These are phyloP conservation scores for Quercus robur DNA, from an alignment of 306 rosid genomes.

Conservation along the genomic window DNA sequence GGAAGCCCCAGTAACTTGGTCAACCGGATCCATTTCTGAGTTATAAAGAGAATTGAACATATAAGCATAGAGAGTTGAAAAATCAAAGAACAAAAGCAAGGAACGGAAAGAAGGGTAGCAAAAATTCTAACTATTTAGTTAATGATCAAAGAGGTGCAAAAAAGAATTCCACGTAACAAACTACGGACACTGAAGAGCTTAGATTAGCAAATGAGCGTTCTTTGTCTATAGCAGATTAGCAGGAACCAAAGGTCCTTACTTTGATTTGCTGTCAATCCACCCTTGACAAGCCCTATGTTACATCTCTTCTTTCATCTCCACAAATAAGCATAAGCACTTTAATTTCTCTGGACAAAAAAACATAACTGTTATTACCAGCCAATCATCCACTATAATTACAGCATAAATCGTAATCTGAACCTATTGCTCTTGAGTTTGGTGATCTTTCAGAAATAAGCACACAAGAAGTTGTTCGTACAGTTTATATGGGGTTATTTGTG, in stretches of 20 bases:
- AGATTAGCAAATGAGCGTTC: background rate
- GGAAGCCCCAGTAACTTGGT: no score
- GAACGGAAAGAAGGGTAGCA: no score
- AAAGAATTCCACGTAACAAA: background rate
- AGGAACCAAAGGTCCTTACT: background rate
- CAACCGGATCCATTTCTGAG: no score
- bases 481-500: background rate
- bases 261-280: background rate
- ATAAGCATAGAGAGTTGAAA: no score
- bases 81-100: no score
- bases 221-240: background rate
- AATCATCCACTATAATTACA: background rate
- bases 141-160: background rate
- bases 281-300: background rate
- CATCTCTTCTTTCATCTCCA: slow-evolving; percentile 7
- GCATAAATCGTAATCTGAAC: background rate
- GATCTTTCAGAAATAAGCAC: background rate
- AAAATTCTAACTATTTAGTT: background rate
- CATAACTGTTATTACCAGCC: background rate
- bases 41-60: no score
- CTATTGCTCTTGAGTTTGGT: background rate
- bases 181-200: background rate
- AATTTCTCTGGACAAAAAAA: background rate
- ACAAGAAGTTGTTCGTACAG: background rate
- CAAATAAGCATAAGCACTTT: background rate